These are phyloP conservation scores for Suhomyces guaymorum DNA, from an alignment of 1,139 yeast species.

Conservation along the genomic window DNA sequence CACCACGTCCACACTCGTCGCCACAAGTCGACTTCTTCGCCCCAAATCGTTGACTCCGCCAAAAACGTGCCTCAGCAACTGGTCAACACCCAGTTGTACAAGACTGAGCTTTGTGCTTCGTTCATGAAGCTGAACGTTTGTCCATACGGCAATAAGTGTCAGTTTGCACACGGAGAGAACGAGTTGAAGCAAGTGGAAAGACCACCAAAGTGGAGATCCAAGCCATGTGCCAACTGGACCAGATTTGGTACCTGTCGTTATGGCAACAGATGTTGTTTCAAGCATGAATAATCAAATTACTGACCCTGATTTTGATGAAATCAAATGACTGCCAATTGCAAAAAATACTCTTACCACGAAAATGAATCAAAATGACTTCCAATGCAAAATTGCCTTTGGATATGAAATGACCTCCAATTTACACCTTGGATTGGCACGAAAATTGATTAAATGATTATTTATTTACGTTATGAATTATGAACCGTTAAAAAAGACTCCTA, in stretches of 20 bases:
- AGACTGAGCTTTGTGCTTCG: slow-evolving; percentile 86
- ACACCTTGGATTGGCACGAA: too few relatives aligned
- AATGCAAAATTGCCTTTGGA: too few relatives aligned
- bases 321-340: too few relatives aligned
- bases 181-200: slow-evolving; percentile 75
- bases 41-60: slow-evolving; percentile 7
- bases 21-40: slow-evolving; percentile 2
- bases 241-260: slow-evolving; percentile 82
- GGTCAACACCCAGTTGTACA: slow-evolving; percentile 74
- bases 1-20: slow-evolving; percentile 3
- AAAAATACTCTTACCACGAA: too few relatives aligned
- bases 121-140: slow-evolving; percentile 72
- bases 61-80: slow-evolving; percentile 22
- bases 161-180: slow-evolving; percentile 86
- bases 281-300: slow-evolving; percentile 50
- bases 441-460: slow-evolving; percentile 3
- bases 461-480: slow-evolving; percentile 11
- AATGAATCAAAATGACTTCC: too few relatives aligned
- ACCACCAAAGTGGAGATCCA: slow-evolving; percentile 86
- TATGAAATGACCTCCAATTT: too few relatives aligned
- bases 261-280: slow-evolving; percentile 90
- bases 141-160: slow-evolving; percentile 90
- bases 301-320: too few relatives aligned
- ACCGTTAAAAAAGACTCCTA: slow-evolving; percentile 7
- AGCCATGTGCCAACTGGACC: slow-evolving; percentile 88